phyloP scores from a whole-genome alignment of 2,329 filamentous ascomycete genomes.

The Xylariomycetidae sp. region DNA sequence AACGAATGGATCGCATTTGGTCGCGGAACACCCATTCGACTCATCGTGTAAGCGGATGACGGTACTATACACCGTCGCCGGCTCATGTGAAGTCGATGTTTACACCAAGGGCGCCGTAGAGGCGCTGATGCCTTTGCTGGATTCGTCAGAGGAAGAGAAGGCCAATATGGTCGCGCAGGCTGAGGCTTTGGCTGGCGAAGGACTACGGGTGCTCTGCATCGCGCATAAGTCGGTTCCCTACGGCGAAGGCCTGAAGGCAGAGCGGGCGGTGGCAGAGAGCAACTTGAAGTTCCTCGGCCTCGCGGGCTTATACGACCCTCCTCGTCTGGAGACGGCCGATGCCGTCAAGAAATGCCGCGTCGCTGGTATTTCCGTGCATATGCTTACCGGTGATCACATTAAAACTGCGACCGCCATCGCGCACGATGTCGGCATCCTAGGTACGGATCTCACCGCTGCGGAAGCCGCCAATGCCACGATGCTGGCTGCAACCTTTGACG shows the following conservation, averaged over 20 bases:
- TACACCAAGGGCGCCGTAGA: slow-evolving; percentile 56
- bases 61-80: slow-evolving; percentile 50
- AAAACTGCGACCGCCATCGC: slow-evolving; percentile 63
- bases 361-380: slow-evolving; percentile 61
- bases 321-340: slow-evolving; percentile 58
- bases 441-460: slow-evolving; percentile 27
- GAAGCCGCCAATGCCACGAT: slow-evolving; percentile 45
- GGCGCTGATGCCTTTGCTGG: slow-evolving; percentile 46
- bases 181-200: slow-evolving; percentile 53
- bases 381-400: slow-evolving; percentile 65
- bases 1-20: slow-evolving; percentile 36
- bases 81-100: slow-evolving; percentile 32
- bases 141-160: slow-evolving; percentile 41
- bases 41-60: slow-evolving; percentile 71
- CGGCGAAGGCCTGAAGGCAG: slow-evolving; percentile 30
- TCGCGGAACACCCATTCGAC: slow-evolving; percentile 67
- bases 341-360: slow-evolving; percentile 53
- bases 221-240: slow-evolving; percentile 43
- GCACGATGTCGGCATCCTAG: slow-evolving; percentile 57
- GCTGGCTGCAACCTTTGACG: slow-evolving; percentile 58
- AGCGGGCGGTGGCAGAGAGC: slow-evolving; percentile 49
- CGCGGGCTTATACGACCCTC: slow-evolving; percentile 67
- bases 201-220: slow-evolving; percentile 63
- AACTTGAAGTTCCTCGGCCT: slow-evolving; percentile 61
- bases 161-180: slow-evolving; percentile 41